Conservation (phyloP, 805 yeast genomes). For the Komagataella ulmi region DNA sequence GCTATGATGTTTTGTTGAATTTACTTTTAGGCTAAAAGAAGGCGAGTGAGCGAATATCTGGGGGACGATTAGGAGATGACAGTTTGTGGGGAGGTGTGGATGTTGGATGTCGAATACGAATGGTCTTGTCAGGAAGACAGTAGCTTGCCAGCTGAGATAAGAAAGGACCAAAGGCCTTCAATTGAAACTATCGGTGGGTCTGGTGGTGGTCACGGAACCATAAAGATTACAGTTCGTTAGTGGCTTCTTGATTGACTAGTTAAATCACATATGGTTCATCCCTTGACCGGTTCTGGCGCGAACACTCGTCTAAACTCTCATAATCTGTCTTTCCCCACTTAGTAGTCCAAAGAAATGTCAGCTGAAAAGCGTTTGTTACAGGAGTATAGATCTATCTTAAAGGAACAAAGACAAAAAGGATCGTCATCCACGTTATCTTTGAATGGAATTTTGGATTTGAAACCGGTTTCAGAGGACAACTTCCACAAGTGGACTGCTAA, state of each 20-base stretch:
- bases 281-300: not conserved
- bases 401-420: conserved; percentile 10
- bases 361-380: conserved; percentile 21
- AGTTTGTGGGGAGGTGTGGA: not conserved
- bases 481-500: conserved; percentile 37
- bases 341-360: not conserved
- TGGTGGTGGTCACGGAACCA: too few species aligned
- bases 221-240: too few species aligned
- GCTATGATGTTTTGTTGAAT: not conserved
- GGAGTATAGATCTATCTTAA: conserved; percentile 18
- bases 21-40: not conserved
- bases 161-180: too few species aligned
- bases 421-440: conserved; percentile 9
- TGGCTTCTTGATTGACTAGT: too few species aligned
- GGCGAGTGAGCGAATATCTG: not conserved
- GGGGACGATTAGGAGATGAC: not conserved
- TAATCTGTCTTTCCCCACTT: not conserved
- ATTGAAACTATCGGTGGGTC: too few species aligned
- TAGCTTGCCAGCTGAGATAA: too few species aligned
- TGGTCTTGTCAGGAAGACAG: too few species aligned
- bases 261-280: too few species aligned
- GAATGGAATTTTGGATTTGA: conserved; percentile 23
- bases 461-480: conserved; percentile 29
- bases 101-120: not conserved
- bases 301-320: not conserved